Percentiles rank a stretch among this genome's conserved stretches.
Evolutionary conservation across 2,329 filamentous ascomycete species (phyloP).

Genomic region (Talaromyces marneffei): DNA sequence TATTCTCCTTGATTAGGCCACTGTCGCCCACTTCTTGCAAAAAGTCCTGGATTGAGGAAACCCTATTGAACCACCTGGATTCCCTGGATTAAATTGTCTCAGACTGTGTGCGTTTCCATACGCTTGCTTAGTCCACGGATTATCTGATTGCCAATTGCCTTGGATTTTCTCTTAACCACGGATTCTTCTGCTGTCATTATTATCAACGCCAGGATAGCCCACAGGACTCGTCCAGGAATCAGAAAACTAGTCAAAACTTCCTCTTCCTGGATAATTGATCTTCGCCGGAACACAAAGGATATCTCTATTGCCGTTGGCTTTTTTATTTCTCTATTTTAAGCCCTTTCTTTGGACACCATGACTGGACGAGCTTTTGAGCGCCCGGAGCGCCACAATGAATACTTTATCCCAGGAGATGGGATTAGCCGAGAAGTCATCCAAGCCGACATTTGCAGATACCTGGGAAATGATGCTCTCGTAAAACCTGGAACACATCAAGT

Average conservation of each 20-base stretch:
- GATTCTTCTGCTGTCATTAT: not conserved
- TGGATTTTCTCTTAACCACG: not conserved
- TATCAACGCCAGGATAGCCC: constrained; percentile 3
- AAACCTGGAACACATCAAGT: constrained; percentile 70
- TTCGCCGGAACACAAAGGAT: not conserved
- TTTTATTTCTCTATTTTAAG: constrained; percentile 19
- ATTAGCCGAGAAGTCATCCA: constrained; percentile 81
- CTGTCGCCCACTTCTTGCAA: not conserved
- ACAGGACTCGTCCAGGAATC: constrained; percentile 6
- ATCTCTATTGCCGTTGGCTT: constrained; percentile 6
- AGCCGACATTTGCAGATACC: constrained; percentile 75
- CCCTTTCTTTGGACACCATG: constrained; percentile 30
- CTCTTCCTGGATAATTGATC: not conserved
- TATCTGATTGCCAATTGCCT: not conserved
- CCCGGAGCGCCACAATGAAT: constrained; percentile 58
- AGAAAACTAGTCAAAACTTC: not conserved
- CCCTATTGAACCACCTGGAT: not conserved
- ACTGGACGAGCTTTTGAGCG: constrained; percentile 30
- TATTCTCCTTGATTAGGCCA: not conserved
- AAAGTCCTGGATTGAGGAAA: constrained; percentile 4
- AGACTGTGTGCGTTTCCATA: not conserved
- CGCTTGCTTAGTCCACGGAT: constrained; percentile 7
- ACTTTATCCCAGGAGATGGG: constrained; percentile 72
- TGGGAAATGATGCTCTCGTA: constrained; percentile 75
- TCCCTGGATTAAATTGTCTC: not conserved